Percentiles rank a stretch among this genome's conserved stretches.
These are phyloP conservation scores for Neonothopanus nambi DNA, from an alignment of 1,284 basidiomycete species.

Conservation along the genomic window DNA sequence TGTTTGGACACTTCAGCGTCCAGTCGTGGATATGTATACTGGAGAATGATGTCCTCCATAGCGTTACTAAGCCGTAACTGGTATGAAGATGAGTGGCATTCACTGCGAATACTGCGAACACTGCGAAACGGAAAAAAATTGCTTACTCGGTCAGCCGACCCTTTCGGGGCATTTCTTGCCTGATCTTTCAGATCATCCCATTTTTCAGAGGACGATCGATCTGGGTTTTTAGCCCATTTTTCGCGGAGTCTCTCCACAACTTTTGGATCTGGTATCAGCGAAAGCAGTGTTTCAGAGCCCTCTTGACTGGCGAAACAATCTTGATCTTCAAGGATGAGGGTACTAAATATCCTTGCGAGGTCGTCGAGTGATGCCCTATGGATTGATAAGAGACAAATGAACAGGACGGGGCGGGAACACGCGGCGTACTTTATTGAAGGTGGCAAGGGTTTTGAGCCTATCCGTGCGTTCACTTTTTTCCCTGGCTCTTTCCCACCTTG, in stretches of 20 bases:
- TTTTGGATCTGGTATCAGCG: constrained; percentile 70
- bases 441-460: constrained; percentile 55
- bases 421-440: constrained; percentile 67
- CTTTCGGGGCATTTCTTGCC: constrained; percentile 31
- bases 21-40: constrained; percentile 95
- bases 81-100: background rate
- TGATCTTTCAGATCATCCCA: constrained; percentile 70
- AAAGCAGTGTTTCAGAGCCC: constrained; percentile 76
- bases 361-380: background rate
- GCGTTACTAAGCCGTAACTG: constrained; percentile 48
- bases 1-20: constrained; percentile 98
- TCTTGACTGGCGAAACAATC: constrained; percentile 77
- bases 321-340: constrained; percentile 82
- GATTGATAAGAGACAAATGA: background rate
- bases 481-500: constrained; percentile 81
- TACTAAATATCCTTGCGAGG: constrained; percentile 52
- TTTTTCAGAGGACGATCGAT: constrained; percentile 61
- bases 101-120: background rate
- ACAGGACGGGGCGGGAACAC: constrained; percentile 3
- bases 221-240: constrained; percentile 64
- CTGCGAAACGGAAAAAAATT: background rate
- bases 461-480: constrained; percentile 83
- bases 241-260: constrained; percentile 49
- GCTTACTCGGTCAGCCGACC: constrained; percentile 27
- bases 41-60: constrained; percentile 85